These are phyloP conservation scores for Stropharia rugosoannulata DNA, from an alignment of 768 basidiomycete species.

Conservation along the genomic window DNA sequence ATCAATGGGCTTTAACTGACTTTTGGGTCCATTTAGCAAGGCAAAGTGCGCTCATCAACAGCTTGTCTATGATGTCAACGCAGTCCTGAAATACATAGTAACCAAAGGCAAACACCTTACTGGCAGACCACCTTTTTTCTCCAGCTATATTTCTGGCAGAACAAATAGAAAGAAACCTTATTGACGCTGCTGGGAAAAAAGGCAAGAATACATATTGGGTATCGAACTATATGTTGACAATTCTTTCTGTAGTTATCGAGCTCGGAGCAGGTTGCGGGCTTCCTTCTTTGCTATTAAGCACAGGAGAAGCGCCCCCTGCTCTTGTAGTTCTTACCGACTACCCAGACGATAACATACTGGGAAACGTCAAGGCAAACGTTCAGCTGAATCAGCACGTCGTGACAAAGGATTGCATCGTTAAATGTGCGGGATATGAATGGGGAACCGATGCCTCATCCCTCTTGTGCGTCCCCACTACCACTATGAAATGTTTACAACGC, in stretches of 20 bases:
- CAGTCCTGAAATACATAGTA: conserved; percentile 7
- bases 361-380: conserved; percentile 56
- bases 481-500: neutral
- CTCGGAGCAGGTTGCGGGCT: conserved; percentile 69
- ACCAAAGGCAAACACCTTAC: conserved; percentile 61
- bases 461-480: conserved; percentile 44
- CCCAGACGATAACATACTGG: conserved; percentile 60
- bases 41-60: conserved; percentile 44
- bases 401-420: conserved; percentile 37
- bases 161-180: conserved; percentile 53
- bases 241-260: conserved; percentile 53
- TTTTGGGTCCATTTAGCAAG: conserved; percentile 39
- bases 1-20: neutral
- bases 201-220: conserved; percentile 31
- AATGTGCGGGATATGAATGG: conserved; percentile 62
- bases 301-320: conserved; percentile 40
- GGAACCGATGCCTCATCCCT: conserved; percentile 46
- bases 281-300: conserved; percentile 61
- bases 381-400: conserved; percentile 43
- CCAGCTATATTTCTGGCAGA: conserved; percentile 68
- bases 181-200: conserved; percentile 39
- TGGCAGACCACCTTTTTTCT: conserved; percentile 75
- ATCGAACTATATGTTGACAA: neutral
- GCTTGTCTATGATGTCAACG: conserved; percentile 5
- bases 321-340: conserved; percentile 68